Evolutionary conservation across 2,329 filamentous ascomycete genomes (phyloP).

Genomic region (Curvularia eragrostidis): DNA sequence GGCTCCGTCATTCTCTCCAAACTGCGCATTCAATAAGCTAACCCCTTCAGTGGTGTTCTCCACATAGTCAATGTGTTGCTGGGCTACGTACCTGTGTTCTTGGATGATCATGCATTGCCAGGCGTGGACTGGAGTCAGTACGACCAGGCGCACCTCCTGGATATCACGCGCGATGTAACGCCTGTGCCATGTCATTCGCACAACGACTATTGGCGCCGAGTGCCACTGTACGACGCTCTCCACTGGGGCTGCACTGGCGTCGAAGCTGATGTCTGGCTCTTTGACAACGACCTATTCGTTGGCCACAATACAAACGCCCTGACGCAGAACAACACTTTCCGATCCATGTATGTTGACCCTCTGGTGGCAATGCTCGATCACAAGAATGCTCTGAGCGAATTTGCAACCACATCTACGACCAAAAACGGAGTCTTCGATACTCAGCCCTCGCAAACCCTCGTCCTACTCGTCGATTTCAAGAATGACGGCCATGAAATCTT

Average conservation of each 20-base stretch:
- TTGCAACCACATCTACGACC: slow-evolving; percentile 35
- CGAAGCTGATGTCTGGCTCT: slow-evolving; percentile 65
- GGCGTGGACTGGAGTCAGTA: slow-evolving; percentile 53
- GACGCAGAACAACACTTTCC: slow-evolving; percentile 56
- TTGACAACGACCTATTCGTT: slow-evolving; percentile 61
- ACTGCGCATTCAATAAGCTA: slow-evolving; percentile 15
- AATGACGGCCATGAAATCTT: slow-evolving; percentile 48
- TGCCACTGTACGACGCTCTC: slow-evolving; percentile 63
- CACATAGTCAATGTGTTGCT: slow-evolving; percentile 52
- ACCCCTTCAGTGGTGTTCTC: slow-evolving; percentile 49
- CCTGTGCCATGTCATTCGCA: slow-evolving; percentile 64
- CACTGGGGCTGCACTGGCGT: slow-evolving; percentile 62
- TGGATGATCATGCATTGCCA: slow-evolving; percentile 43
- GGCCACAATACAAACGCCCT: slow-evolving; percentile 60
- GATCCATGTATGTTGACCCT: slow-evolving; percentile 61
- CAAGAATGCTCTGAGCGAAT: slow-evolving; percentile 54
- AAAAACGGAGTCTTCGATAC: slow-evolving; percentile 60
- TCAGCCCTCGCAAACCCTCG: slow-evolving; percentile 56
- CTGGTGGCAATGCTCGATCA: slow-evolving; percentile 57
- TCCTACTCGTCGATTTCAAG: slow-evolving; percentile 62
- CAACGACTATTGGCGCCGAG: slow-evolving; percentile 65
- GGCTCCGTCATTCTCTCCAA: slow-evolving; percentile 6
- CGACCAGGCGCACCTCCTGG: slow-evolving; percentile 51
- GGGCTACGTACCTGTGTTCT: slow-evolving; percentile 46
- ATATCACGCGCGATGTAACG: slow-evolving; percentile 58